These are phyloP conservation scores for Stellera chamaejasme DNA, from an alignment of 345 rosid genomes.

Conservation along the genomic window DNA sequence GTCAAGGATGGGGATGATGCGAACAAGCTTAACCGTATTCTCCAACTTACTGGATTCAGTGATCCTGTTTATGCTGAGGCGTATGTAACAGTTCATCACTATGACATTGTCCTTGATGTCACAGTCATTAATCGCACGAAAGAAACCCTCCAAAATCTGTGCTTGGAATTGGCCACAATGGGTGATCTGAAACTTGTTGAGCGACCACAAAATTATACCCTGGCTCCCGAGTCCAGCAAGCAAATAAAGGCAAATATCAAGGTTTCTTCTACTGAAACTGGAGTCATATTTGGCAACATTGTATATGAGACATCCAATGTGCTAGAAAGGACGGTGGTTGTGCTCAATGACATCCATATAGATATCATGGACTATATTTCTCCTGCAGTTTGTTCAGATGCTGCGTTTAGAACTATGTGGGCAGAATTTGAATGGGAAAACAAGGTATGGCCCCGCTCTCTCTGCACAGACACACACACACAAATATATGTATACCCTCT, in stretches of 20 bases:
- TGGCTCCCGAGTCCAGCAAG: constrained; percentile 91
- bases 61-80: constrained; percentile 99
- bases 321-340: constrained; percentile 77
- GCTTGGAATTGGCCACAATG: constrained; percentile 97
- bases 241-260: constrained; percentile 98
- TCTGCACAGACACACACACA: not conserved
- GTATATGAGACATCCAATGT: constrained; percentile 94
- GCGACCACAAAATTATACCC: constrained; percentile 93
- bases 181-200: constrained; percentile 99
- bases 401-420: constrained; percentile 97
- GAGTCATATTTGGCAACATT: constrained; percentile 95
- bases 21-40: constrained; percentile 92
- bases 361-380: constrained; percentile 98
- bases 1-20: constrained; percentile 89
- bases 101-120: constrained; percentile 94
- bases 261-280: constrained; percentile 98
- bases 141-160: constrained; percentile 94
- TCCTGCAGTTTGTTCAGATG: constrained; percentile 84
- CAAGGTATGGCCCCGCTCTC: constrained; percentile 41
- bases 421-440: constrained; percentile 99
- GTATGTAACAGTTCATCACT: constrained; percentile 91
- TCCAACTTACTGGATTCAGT: constrained; percentile 97
- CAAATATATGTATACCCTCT: too few species aligned
- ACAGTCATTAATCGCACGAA: constrained; percentile 93
- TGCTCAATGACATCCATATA: constrained; percentile 88